Base-by-base conservation (phyloP, 768 basidiomycete species). In the Lactarius vividus region DNA sequence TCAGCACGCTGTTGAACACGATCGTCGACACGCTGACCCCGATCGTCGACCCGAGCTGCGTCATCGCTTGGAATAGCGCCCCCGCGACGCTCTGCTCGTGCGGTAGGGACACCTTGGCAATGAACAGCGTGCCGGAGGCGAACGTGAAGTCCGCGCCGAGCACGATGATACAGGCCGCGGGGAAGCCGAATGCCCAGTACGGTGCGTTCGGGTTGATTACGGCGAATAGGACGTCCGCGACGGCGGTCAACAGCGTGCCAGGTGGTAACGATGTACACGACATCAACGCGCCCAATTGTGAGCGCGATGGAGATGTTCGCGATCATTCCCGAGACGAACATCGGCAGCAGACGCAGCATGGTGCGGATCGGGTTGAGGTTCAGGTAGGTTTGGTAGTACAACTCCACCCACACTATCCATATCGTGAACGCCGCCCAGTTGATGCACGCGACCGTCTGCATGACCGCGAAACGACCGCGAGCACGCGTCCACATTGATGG, bases 61-160 rank as follows among this genome's bases (percentile, higher is more conserved):
- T 87, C 83, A 93, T 85, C 1, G 91, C 91, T 72, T 89, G 88
- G 75, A 92, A 92, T 23, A 92, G 64, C 11, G 85, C 91, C 2
- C 89, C 91, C 5, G 87, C 85, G 2, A 92, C 79, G 74, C 85
- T 87, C 74, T 93, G 91, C 70, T 93, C 91, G 62, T 88, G 80
- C 3, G 85, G 85, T 1, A 81, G 73, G 2, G 85, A 81, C 13
- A 89, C 80, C 71, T 87, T 88, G 3, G 90, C 87, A 53, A 91
- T 83, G 70, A 93, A 93, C 75, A 4, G n/a, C n/a, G 88, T 88
- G 3, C 91, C 92, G 0, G 85, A 77, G 0, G 91, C 78, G 71
- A 85, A 92, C 2, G 89, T 85, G 67, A 93, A 90, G 71, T 93
- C 92, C 1, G 85, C 90, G 23, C 92, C 92, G 57, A 91, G 81